Evolutionary conservation across 2,329 filamentous ascomycete species (phyloP), one percentile per base, ranked within the genome.

Genomic region (Xylaria arbuscula): DNA sequence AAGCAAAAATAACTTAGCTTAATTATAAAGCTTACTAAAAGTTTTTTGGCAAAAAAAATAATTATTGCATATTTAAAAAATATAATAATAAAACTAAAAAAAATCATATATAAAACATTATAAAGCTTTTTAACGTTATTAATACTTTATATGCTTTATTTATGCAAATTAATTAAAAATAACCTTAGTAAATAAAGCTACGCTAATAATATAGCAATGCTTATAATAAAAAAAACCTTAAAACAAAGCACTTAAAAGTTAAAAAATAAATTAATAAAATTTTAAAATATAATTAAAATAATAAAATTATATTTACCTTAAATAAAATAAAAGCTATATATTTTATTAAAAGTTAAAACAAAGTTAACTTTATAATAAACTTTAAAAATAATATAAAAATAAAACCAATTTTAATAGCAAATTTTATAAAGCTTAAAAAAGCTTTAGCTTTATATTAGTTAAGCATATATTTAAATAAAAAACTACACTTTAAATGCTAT

Each of bases 91-190:
- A 57, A 53, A 3, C 17, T 62, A 28, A 54, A 38, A 48, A 56
- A 66, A 57, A 10, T n/a, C 17, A 50, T 6, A 3, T 67, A 48
- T 45, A 64, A 42, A 32, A 64, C 50, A 8, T n/a, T 67, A 64
- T 56, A 64, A 62, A 58, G 5, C 1, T 64, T 64, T 7, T 28
- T 62, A 59, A 3, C 1, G 1, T 67, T 67, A 47, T 59, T 58
- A 47, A 67, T 67, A n/a, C 19, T 58, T n/a, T 67, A 67, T 67
- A 62, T 58, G 36, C 45, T 67, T 8, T 62, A 67, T 54, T 53
- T 67, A 58, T 62, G 42, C 40, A 62, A 54, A 67, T 40, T 55
- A 53, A 28, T 28, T 13, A 61, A 54, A 24, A 34, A 19, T 4
- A 67, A 55, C 19, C 8, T 53, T 47, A 58, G 1, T 9, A 19